A percentile compares a stretch with the other conserved stretches of the same genome.
These are phyloP conservation scores for Orbilia oligospora DNA, from an alignment of 2,329 filamentous ascomycete species.

Conservation along the genomic window DNA sequence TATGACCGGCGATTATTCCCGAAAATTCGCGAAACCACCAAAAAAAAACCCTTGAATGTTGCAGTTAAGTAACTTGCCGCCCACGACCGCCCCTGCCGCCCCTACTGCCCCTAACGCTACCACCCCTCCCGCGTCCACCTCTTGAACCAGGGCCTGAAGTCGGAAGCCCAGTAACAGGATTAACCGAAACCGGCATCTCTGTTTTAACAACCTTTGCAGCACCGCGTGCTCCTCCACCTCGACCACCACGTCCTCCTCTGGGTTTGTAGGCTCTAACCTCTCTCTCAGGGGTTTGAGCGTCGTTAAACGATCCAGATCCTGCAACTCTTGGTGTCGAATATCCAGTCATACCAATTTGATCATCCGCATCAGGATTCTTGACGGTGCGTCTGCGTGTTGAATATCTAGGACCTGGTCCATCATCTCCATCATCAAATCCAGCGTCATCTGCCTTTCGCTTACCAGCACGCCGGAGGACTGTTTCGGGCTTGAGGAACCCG, in stretches of 20 bases:
- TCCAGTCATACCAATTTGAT: conserved; percentile 50
- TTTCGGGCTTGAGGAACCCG: conserved; percentile 53
- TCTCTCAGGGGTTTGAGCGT: conserved; percentile 44
- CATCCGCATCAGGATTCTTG: conserved; percentile 53
- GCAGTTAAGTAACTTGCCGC: conserved; percentile 27
- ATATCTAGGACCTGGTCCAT: conserved; percentile 45
- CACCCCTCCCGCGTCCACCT: conserved; percentile 47
- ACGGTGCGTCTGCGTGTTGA: conserved; percentile 46
- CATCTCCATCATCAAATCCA: conserved; percentile 48
- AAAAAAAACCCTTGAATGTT: neutral
- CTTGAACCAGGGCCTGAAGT: conserved; percentile 10
- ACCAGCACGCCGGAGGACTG: conserved; percentile 20
- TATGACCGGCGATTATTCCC: neutral
- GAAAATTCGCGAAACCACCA: neutral
- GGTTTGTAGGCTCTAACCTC: conserved; percentile 51
- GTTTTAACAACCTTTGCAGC: conserved; percentile 24
- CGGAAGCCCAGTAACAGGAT: conserved; percentile 13
- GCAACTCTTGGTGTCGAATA: conserved; percentile 38
- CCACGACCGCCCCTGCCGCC: conserved; percentile 38
- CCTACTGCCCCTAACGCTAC: conserved; percentile 34
- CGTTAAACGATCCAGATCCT: conserved; percentile 21
- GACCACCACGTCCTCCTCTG: conserved; percentile 38
- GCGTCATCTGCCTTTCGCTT: conserved; percentile 51
- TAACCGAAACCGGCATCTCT: conserved; percentile 15
- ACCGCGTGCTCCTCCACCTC: conserved; percentile 27